Conservation (phyloP, 768 basidiomycete genomes). For the Exidia glandulosa region DNA sequence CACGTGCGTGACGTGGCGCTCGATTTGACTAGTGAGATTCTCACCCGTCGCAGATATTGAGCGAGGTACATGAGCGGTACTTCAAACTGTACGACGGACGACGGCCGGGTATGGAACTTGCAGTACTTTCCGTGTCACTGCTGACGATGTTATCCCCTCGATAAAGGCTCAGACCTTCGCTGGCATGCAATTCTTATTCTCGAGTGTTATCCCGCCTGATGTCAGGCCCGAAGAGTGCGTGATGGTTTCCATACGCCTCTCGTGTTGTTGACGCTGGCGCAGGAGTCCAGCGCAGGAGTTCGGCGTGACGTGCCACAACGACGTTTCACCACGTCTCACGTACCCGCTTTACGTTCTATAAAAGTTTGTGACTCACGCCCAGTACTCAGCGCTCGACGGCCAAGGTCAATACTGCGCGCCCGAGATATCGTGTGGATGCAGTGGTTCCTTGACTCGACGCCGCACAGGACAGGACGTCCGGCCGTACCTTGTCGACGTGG, state of each 20-base stretch:
- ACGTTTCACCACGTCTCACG: slow-evolving; percentile 56
- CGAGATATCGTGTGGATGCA: slow-evolving; percentile 74
- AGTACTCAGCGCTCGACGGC: slow-evolving; percentile 65
- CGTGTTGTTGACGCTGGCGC: neutral
- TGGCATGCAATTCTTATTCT: slow-evolving; percentile 79
- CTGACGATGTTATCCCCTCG: slow-evolving; percentile 56
- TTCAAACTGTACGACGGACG: slow-evolving; percentile 52
- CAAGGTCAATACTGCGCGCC: slow-evolving; percentile 78
- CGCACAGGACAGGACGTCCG: slow-evolving; percentile 76
- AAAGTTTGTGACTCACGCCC: neutral
- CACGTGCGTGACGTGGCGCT: slow-evolving; percentile 38
- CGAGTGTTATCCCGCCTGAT: slow-evolving; percentile 89
- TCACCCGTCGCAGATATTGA: slow-evolving; percentile 48
- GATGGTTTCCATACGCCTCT: neutral
- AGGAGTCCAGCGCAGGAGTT: slow-evolving; percentile 71
- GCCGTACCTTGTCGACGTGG: slow-evolving; percentile 61
- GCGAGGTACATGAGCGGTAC: slow-evolving; percentile 67
- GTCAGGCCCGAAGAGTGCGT: slow-evolving; percentile 55
- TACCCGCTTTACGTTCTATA: slow-evolving; percentile 30
- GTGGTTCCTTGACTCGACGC: slow-evolving; percentile 82
- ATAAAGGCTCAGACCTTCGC: slow-evolving; percentile 68
- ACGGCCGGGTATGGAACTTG: no score
- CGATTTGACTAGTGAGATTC: neutral
- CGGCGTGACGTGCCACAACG: slow-evolving; percentile 70
- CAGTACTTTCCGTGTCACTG: no score